Base-by-base conservation (phyloP, 352 stramenopile species). In the Pythium monospermum region DNA sequence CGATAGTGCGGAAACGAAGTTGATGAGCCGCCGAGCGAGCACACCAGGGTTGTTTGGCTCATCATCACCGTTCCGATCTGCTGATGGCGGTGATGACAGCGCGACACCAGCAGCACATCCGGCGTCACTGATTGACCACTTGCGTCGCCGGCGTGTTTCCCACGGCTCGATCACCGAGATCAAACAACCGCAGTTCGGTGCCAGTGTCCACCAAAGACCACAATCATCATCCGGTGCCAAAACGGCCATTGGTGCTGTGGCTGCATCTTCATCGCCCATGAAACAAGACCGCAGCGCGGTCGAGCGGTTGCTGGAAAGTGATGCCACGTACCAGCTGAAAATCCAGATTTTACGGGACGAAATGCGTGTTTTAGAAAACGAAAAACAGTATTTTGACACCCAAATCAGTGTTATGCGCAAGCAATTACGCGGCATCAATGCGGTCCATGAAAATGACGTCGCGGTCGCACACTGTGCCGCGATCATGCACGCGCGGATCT, bases 371-470 rank as follows among this genome's bases (percentile, higher is more conserved):
- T 43, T 91, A 25, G 73, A 79, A 6, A 40, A 28, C 1, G 73
- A 69, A 10, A 87, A 85, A 42, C n/a, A 38, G 4, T 53, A 55
- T 3, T 47, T 90, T 13, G 70, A 86, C 35, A 44, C 37, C 0
- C 68, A 87, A 25, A 84, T 87, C 21, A 59, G 65, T 6, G 63
- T 44, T 7, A 56, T 87, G 47, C 66, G 77, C 11, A 76, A 69
- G 31, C 73, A 66, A 22, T 39, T 90, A 8, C 73, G 76, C 5
- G 79, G 79, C 5, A 74, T 90, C 21, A 83, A 90, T 23, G 79
- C 79, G 18, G 79, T 90, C 25, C 74, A 77, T 15, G 79, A 90
- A 40, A 90, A 90, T 40, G 79, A 90, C 49, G 63, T 83, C 2
- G 79, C 79, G 1, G 76, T 90, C 3, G 79, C 79, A 10, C 76